Evolutionary conservation across 352 stramenopile species (phyloP).

Genomic region (Pythium plurisporium): DNA sequence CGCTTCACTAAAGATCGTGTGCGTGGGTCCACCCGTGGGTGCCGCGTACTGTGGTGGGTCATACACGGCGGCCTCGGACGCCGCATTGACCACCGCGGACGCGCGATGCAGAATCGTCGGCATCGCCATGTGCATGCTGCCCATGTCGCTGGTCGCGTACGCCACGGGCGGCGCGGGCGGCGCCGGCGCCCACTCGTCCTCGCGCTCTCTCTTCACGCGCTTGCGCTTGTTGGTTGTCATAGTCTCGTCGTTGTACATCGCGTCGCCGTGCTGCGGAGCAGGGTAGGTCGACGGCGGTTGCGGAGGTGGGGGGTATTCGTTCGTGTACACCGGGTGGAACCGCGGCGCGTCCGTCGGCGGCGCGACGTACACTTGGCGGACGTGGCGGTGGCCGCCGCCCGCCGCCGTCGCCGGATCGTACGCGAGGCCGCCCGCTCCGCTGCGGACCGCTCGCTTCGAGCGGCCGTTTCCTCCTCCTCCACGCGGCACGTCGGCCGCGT

Average conservation of each 20-base stretch:
- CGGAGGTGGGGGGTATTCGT: too few species aligned
- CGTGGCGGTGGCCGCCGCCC: neutral
- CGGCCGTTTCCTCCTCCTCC: neutral
- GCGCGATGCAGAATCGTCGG: slow-evolving; percentile 16
- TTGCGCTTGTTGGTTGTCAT: slow-evolving; percentile 36
- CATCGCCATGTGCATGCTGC: slow-evolving; percentile 10
- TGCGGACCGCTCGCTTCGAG: neutral
- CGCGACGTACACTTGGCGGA: neutral
- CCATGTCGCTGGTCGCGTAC: neutral
- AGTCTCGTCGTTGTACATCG: slow-evolving; percentile 20
- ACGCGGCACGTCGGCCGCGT: slow-evolving; percentile 12
- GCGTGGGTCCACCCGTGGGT: slow-evolving; percentile 7
- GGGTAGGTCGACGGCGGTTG: too few species aligned
- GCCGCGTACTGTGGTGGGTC: neutral
- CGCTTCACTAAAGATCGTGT: slow-evolving; percentile 49
- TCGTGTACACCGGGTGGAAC: too few species aligned
- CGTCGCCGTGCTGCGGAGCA: slow-evolving; percentile 35
- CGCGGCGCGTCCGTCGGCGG: too few species aligned
- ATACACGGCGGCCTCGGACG: neutral
- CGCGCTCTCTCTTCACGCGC: slow-evolving; percentile 40
- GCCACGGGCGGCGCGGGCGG: slow-evolving; percentile 4
- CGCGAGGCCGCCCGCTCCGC: slow-evolving; percentile 7
- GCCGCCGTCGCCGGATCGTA: slow-evolving; percentile 16
- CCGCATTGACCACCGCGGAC: too few species aligned
- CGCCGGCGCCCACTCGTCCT: slow-evolving; percentile 18